Evolutionary conservation across 805 yeast species (phyloP), one percentile per base, ranked within the genome.

Genomic region (Vanderwaltozyma tropicalis): DNA sequence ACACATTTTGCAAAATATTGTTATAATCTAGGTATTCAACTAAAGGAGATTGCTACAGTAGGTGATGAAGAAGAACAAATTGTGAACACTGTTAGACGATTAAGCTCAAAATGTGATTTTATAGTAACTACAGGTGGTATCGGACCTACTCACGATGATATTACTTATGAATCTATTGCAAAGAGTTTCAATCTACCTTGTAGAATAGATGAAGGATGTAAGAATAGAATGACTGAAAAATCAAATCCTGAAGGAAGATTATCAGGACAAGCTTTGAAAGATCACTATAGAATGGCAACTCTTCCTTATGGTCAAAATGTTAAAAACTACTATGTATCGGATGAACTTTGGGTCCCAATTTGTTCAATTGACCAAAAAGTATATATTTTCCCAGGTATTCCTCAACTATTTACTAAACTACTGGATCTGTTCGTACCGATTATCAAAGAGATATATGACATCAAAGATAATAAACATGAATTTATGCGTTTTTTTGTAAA

Each of bases 81-180:
- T 31, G 61, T 67, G 1, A 66, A 66, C 12, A 71, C 78, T 0
- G 57, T 82, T 17, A 57, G 54, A 22, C 49, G 61, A 10, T 59
- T 78, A 32, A 46, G 61, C 16, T 56, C 65, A n/a, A 61, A 66
- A 31, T 78, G 75, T 47, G 86, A 81, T 50, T 69, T 83, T 31
- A 69, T 82, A 7, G 72, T 82, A 17, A 83, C 94, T 1, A 69
- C 66, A 3, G 71, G 72, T 5, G 70, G 75, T 0, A 83, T 86
- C 41, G 96, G 96, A 0, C 83, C 94, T 4, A 86, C 95, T 0
- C 94, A 85, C 49, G 95, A 86, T 53, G 96, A 86, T 55, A 80
- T 86, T 42, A 85, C 95, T 0, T 86, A 86, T 56, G 76, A 74
- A 37, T 67, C 83, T 1, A 56, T 86, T n/a, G 84, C 89, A 1